These are phyloP conservation scores for Pichia gijzeniarum DNA, from an alignment of 805 yeast species.

Conservation along the genomic window DNA sequence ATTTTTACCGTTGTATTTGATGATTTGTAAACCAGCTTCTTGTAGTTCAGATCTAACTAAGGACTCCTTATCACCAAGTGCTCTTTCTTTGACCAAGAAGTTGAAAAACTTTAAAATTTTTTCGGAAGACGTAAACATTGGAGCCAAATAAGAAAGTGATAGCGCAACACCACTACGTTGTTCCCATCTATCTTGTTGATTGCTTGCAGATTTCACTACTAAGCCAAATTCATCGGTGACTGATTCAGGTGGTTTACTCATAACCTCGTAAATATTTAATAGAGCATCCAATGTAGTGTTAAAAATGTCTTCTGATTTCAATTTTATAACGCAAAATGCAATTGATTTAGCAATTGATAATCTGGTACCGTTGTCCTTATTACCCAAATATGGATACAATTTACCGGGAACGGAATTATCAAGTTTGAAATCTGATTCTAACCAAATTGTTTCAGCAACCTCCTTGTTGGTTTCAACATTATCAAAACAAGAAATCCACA, in stretches of 20 bases:
- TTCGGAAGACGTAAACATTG: conserved; percentile 34
- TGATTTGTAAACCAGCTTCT: conserved; percentile 78
- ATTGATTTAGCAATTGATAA: conserved; percentile 67
- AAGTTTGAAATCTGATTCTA: conserved; percentile 55
- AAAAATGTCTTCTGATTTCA: conserved; percentile 19
- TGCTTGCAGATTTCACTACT: conserved; percentile 52
- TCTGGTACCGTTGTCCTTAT: conserved; percentile 60
- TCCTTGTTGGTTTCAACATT: conserved; percentile 55
- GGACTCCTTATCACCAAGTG: conserved; percentile 68
- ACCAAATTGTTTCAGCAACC: conserved; percentile 79
- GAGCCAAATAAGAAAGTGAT: conserved; percentile 51
- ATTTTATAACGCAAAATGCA: conserved; percentile 44
- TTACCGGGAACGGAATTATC: conserved; percentile 37
- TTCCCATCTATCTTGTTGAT: conserved; percentile 76
- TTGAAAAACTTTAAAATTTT: conserved; percentile 50
- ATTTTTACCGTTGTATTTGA: conserved; percentile 57
- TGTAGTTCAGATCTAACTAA: conserved; percentile 76
- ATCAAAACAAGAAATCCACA: conserved; percentile 77
- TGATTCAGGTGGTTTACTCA: conserved; percentile 70
- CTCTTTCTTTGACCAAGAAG: conserved; percentile 51
- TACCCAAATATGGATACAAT: conserved; percentile 46
- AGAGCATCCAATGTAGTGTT: conserved; percentile 39
- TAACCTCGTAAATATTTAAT: conserved; percentile 49
- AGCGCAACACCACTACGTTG: conserved; percentile 76
- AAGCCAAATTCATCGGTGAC: conserved; percentile 75